Evolutionary conservation across 1,284 basidiomycete species (phyloP), one percentile per base, ranked within the genome.

Genomic region (Papiliotrema fonsecae): DNA sequence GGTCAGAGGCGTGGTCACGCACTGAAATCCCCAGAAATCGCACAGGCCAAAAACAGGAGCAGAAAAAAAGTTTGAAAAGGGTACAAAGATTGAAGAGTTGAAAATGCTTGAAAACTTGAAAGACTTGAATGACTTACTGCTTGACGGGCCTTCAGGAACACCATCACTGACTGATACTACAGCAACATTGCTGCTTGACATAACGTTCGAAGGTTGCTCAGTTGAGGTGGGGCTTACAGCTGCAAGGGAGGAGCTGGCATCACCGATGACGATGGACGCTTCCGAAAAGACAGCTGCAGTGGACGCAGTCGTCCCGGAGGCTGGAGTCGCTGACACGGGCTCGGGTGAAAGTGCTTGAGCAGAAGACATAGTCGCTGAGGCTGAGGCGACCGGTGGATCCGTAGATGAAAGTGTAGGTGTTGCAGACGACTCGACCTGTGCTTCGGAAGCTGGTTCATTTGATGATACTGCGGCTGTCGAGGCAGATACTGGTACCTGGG

Each of bases 61-160:
- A 27, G 39, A 41, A 41, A 35, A 45, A 46, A 22, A 32, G n/a
- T 18, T 19, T 3, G 22, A 38, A 38, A 19, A 38, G 24, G 27
- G 22, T 28, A 16, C 19, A 25, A 16, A 30, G 14, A 24, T 46
- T 19, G 24, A 27, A n/a, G 22, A 22, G 18, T 9, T 46, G 38
- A 36, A 46, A n/a, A 46, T 13, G 19, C 44, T 46, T 38, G 45
- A 39, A 25, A 37, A 18, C 4, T 26, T 45, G 35, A 34, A 25
- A 13, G 24, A 36, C 31, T 45, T 45, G 43, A 46, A 46, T 4
- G 36, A 46, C 45, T 38, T 24, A 30, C 27, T 42, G 24, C 25
- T 38, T 46, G 35, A 39, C 4, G 44, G 14, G n/a, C 16, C 3
- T 9, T 30, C 32, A 14, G 45, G 22, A 21, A 11, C 10, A 6